Evolutionary conservation across 2,329 filamentous ascomycete species (phyloP), one percentile per base, ranked within the genome.

Genomic region (Magnaporthiopsis poae): DNA sequence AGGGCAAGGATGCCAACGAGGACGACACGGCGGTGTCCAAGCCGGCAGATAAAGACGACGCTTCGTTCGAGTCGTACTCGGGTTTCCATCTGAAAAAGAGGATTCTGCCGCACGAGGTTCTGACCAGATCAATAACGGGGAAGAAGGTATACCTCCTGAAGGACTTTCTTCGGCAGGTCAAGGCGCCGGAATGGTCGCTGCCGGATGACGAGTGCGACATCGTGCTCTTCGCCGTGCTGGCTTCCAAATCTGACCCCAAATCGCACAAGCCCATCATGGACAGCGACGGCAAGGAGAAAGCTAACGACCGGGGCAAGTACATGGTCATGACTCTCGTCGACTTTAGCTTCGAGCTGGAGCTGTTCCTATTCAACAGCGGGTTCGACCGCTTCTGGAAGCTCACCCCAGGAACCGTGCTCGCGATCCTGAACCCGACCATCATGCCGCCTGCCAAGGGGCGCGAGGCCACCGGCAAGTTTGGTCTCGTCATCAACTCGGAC

Each of bases 331-430:
- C 87, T 1, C 82, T 99, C 2, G 92, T 91, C 0, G 94, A 99
- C 75, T 81, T 99, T 13, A 89, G 92, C 72, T 96, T 88, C 86
- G 92, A 96, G 71, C 77, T 99, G 15, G 93, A 98, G 70, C 84
- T 98, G 60, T 98, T 92, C 72, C 85, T 99, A 18, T 99, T 99
- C 77, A 90, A 91, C 72, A 88, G 89, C 0, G 96, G 92, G 8
- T 97, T 98, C 72, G 89, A 91, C 21, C 88, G 90, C 66, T 99
- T 95, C 79, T 98, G 94, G 89, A 96, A 96, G 74, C 81, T 98
- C n/a, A 88, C 88, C 0, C 86, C 91, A 1, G 95, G 95, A n/a
- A 97, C 93, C 0, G 84, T 98, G 1, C 82, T 99, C 66, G 95
- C 94, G 5, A 90, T 99, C 33, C 82, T 99, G 36, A 99, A 99